phyloP scores from a whole-genome alignment of 108 stramenopile species.

The Cylindrotheca closterium region DNA sequence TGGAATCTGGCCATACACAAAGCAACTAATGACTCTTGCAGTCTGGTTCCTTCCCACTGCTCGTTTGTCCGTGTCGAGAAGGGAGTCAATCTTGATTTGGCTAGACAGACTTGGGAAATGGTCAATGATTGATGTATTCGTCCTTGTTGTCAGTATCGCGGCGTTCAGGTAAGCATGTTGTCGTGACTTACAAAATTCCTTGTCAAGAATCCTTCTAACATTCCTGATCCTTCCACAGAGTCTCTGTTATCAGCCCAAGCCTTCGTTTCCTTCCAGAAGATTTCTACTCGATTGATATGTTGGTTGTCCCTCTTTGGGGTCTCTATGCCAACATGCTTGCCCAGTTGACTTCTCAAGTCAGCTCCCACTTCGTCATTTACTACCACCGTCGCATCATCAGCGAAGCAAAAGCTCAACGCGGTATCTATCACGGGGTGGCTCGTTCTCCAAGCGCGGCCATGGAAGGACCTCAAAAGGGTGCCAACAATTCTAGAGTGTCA shows the following conservation, averaged over 20 bases:
- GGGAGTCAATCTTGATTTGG: conserved; percentile 72
- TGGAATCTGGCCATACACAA: conserved; percentile 86
- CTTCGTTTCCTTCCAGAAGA: conserved; percentile 59
- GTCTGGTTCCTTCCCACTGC: conserved; percentile 71
- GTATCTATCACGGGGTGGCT: neutral
- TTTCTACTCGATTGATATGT: conserved; percentile 65
- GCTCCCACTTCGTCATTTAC: conserved; percentile 80
- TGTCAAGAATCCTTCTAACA: neutral
- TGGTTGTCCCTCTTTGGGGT: conserved; percentile 83
- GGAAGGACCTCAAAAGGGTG: neutral
- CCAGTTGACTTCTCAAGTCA: conserved; percentile 73
- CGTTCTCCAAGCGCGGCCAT: neutral
- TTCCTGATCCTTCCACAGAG: conserved; percentile 9
- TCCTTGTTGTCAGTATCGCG: conserved; percentile 59
- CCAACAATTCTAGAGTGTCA: neutral
- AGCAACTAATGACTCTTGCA: conserved; percentile 55
- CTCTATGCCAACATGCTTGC: conserved; percentile 82
- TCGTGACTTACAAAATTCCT: neutral
- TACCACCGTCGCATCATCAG: conserved; percentile 64
- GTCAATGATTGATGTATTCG: conserved; percentile 74
- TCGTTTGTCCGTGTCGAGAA: conserved; percentile 40
- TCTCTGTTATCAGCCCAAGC: conserved; percentile 66
- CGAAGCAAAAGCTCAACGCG: conserved; percentile 7
- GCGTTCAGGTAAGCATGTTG: conserved; percentile 37
- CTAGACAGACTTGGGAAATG: conserved; percentile 78